A percentile compares a stretch with the other conserved stretches of the same genome.
Evolutionary conservation across 2,329 filamentous ascomycete genomes (phyloP).

Genomic region (Fusarium pilosicola): DNA sequence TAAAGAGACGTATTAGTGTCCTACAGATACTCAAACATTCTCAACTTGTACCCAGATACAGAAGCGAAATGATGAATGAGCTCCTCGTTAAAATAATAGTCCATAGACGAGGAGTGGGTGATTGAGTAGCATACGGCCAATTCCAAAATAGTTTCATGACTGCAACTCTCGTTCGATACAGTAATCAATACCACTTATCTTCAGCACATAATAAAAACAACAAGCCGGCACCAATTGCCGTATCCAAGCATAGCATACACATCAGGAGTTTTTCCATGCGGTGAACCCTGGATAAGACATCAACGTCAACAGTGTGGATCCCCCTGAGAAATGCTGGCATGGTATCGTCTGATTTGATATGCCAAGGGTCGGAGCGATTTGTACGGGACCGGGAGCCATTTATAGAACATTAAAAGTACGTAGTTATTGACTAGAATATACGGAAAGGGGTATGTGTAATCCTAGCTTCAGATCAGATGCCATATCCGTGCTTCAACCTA

Average conservation of each 20-base stretch:
- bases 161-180: background rate
- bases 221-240: constrained; percentile 2
- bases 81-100: background rate
- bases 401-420: constrained; percentile 31
- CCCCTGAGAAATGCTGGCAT: constrained; percentile 13
- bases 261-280: constrained; percentile 8
- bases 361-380: constrained; percentile 4
- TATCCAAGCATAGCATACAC: background rate
- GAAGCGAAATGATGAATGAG: background rate
- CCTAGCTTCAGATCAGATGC: constrained; percentile 33
- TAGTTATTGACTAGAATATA: constrained; percentile 41
- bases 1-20: background rate
- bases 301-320: constrained; percentile 6
- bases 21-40: background rate
- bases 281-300: constrained; percentile 6
- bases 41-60: background rate
- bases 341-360: constrained; percentile 18
- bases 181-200: background rate
- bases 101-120: background rate
- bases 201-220: background rate
- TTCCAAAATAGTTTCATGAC: background rate
- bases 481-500: constrained; percentile 13
- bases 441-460: constrained; percentile 45
- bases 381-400: constrained; percentile 11
- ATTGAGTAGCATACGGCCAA: background rate